phyloP scores from a whole-genome alignment of 495 filamentous ascomycete species.

The Darksidea phi region DNA sequence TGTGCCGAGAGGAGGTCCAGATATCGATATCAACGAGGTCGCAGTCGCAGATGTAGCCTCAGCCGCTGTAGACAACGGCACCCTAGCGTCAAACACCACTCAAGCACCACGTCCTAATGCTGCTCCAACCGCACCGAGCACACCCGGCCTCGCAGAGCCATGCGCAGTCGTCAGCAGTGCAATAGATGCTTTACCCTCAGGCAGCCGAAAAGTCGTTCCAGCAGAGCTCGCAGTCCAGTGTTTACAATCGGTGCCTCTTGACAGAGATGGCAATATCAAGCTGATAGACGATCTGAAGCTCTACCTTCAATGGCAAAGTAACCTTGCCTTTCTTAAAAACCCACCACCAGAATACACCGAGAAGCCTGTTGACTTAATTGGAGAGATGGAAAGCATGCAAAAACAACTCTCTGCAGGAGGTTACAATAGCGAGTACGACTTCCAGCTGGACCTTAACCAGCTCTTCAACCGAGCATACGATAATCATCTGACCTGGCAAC shows the following conservation, averaged over 20 bases:
- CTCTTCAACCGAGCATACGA: slow-evolving; percentile 49
- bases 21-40: slow-evolving; percentile 9
- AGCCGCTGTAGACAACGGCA: slow-evolving; percentile 32
- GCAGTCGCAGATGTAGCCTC: slow-evolving; percentile 1
- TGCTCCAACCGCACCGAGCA: slow-evolving; percentile 10
- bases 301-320: slow-evolving; percentile 52
- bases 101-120: not conserved
- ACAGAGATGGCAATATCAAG: slow-evolving; percentile 45
- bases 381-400: slow-evolving; percentile 43
- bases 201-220: slow-evolving; percentile 39
- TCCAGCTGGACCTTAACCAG: slow-evolving; percentile 47
- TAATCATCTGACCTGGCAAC: slow-evolving; percentile 48
- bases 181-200: slow-evolving; percentile 10
- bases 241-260: slow-evolving; percentile 49
- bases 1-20: slow-evolving; percentile 6
- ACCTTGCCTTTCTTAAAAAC: slow-evolving; percentile 45
- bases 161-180: slow-evolving; percentile 22
- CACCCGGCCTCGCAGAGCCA: slow-evolving; percentile 21
- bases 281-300: slow-evolving; percentile 47
- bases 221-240: slow-evolving; percentile 49
- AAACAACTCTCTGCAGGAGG: slow-evolving; percentile 42
- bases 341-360: slow-evolving; percentile 49
- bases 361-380: slow-evolving; percentile 48
- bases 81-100: not conserved
- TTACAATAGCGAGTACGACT: slow-evolving; percentile 49